Conservation (phyloP, 371 early-diverging fungal genomes). For the Scutellospora calospora region DNA sequence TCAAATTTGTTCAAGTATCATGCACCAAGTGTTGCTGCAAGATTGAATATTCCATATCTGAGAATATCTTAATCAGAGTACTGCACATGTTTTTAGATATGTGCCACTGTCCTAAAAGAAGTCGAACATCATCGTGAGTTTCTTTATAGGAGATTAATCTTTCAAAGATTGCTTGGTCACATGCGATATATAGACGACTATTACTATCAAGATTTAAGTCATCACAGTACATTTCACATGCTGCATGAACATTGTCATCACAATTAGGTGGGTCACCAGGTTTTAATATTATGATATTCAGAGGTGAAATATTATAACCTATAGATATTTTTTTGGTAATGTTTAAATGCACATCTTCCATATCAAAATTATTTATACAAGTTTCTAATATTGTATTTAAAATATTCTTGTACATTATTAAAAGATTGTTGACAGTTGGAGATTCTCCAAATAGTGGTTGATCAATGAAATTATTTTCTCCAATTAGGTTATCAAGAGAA, state of each 20-base stretch:
- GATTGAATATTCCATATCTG: slow-evolving; percentile 19
- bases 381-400: neutral
- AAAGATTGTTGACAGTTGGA: neutral
- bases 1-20: slow-evolving; percentile 10
- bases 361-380: neutral
- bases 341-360: neutral
- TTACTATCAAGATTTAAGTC: neutral
- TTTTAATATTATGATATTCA: no score
- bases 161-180: slow-evolving; percentile 37
- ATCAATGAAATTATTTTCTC: no score
- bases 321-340: no score
- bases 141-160: slow-evolving; percentile 20
- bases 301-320: no score
- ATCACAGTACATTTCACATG: slow-evolving; percentile 13
- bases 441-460: no score
- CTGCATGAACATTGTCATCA: slow-evolving; percentile 14
- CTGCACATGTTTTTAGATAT: slow-evolving; percentile 27
- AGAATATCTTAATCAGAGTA: slow-evolving; percentile 20
- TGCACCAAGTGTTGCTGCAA: slow-evolving; percentile 15
- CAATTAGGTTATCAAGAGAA: neutral
- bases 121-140: neutral
- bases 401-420: neutral
- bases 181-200: neutral
- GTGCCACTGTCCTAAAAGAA: slow-evolving; percentile 36
- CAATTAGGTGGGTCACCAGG: slow-evolving; percentile 6